Evolutionary conservation across 139 green algal genomes (phyloP), one percentile per base, ranked within the genome.

Genomic region (Closterium sp.): DNA sequence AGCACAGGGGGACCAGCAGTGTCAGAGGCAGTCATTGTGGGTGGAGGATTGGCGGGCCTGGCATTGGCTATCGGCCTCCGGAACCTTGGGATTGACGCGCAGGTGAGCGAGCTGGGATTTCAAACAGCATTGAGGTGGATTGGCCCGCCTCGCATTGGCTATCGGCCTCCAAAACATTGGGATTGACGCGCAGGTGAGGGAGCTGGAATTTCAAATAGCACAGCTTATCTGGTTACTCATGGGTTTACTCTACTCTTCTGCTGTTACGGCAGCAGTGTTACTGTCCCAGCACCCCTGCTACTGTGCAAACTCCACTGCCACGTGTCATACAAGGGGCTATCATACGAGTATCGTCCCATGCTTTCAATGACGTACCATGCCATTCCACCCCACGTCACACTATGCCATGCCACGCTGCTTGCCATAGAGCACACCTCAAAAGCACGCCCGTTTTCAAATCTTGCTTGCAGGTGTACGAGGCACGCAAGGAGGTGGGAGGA

Each of bases 161-260:
- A 88, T 91, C 22, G 88, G 29, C 88, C 34, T 91, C 13, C 34
- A 24, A 10, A 85, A n/a, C 5, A 31, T 31, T 85, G 88, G 88
- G 28, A 91, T 91, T 85, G 88, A 91, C 88, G 88, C 19, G 1
- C 88, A 91, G 30, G 88, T 91, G 42, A 31, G 88, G 0, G 38
- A 45, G 3, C 4, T 45, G 38, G 38, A 6, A 45, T 45, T 45
- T 0, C 38, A 45, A 45, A 9, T 6, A 45, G 38, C 38, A 45
- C 38, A 45, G 38, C 4, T 7, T 45, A 45, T 45, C 2, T 45
- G 38, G 38, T 45, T 45, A 9, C 38, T 10, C 38, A 7, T 45
- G 38, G 38, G 38, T 9, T 9, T 45, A 45, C 38, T 45, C 38
- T 45, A 45, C 4, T 45, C 38, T 45, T 0, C 4, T 45, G 38